These are phyloP conservation scores for Zalaria sp. DNA, from an alignment of 2,329 filamentous ascomycete genomes.

Conservation along the genomic window DNA sequence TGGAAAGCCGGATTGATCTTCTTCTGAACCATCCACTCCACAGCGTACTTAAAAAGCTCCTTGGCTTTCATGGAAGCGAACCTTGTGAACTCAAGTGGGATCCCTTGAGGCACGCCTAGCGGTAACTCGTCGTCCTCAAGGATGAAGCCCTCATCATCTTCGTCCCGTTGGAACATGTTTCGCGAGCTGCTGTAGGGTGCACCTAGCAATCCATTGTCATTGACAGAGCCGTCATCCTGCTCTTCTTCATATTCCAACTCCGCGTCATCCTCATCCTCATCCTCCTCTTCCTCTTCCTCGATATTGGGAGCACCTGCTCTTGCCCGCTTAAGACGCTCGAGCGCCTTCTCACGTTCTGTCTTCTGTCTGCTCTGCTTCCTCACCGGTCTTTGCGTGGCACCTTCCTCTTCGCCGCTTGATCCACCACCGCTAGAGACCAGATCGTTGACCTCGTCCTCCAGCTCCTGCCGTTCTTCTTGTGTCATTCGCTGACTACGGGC, in stretches of 20 bases:
- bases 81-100: conserved; percentile 54
- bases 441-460: conserved; percentile 32
- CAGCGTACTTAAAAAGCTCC: conserved; percentile 57
- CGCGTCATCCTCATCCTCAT: conserved; percentile 14
- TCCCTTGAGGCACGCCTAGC: conserved; percentile 42
- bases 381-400: conserved; percentile 14
- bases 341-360: conserved; percentile 24
- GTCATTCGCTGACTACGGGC: conserved; percentile 7
- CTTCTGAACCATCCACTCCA: conserved; percentile 74
- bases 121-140: conserved; percentile 43
- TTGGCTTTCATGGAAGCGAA: conserved; percentile 53
- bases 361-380: conserved; percentile 16
- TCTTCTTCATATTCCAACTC: conserved; percentile 18
- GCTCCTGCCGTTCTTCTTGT: conserved; percentile 24
- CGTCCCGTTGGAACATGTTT: conserved; percentile 34
- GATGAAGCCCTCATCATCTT: conserved; percentile 51
- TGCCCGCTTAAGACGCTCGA: conserved; percentile 28
- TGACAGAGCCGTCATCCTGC: conserved; percentile 7
- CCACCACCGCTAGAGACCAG: conserved; percentile 19
- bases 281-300: conserved; percentile 9
- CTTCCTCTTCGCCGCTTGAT: conserved; percentile 10
- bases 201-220: background rate
- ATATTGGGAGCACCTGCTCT: conserved; percentile 17
- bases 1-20: conserved; percentile 60
- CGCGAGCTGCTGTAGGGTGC: conserved; percentile 8